Evolutionary conservation across 2,329 filamentous ascomycete species (phyloP), one percentile per base, ranked within the genome.

Genomic region (Amauroascus verrucosus): DNA sequence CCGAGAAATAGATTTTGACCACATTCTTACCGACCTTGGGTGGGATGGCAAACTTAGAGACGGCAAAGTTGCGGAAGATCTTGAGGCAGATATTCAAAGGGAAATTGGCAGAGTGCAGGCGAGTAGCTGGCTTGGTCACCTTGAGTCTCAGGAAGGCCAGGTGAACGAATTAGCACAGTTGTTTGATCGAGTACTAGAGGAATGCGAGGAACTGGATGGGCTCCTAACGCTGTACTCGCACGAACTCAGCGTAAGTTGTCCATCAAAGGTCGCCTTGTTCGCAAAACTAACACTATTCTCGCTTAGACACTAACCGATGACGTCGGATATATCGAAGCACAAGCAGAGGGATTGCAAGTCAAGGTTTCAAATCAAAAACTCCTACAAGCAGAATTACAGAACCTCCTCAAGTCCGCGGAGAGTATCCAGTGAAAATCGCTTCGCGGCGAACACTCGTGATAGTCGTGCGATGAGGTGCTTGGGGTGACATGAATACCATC

Each of bases 311-410:
- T 98, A 28, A 89, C 90, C 54, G 91, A 97, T 48, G 93, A 98
- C 63, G 94, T 98, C 61, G 84, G 89, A 2, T 97, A 94, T 66
- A 97, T 98, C 59, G 93, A 98, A 72, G 89, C 93, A 1, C 93
- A 98, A 69, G 90, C 88, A 6, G 91, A 98, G 71, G 93, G 93
- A 74, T 75, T 98, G 45, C 93, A 98, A 64, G 91, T 98, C 6
- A 93, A 97, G 70, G 91, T 91, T 18, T 88, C 93, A 38, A 98
- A 98, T 63, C 93, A 98, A 67, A 95, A 95, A 67, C 78, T 95
- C 26, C 78, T 98, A 45, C 88, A 91, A 67, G 87, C 84, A 58
- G 93, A 98, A 68, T 78, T 98, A 1, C 83, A 94, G 66, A 86
- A 84, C 32, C 75, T 97, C n/a, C 78, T 98, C 22, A 84, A 90